These are phyloP conservation scores for Aspergillus versicolor DNA, from an alignment of 2,329 filamentous ascomycete genomes.

Conservation along the genomic window DNA sequence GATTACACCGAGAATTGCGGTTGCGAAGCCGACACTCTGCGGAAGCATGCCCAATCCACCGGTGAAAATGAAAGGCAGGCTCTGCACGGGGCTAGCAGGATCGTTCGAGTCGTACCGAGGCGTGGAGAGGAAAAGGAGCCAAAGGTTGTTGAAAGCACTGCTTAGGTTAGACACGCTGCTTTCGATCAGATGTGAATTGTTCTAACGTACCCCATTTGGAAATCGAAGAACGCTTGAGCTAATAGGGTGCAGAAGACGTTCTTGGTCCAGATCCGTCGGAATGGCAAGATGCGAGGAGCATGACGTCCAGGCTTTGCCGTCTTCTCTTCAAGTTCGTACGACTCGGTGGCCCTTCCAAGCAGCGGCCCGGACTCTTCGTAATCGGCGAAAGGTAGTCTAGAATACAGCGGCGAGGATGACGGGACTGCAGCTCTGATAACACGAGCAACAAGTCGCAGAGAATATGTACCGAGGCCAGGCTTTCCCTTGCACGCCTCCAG, in stretches of 20 bases:
- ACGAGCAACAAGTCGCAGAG: conserved; percentile 30
- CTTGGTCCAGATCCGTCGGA: conserved; percentile 54
- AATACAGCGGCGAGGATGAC: conserved; percentile 33
- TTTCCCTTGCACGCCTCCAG: conserved; percentile 47
- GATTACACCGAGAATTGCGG: conserved; percentile 71
- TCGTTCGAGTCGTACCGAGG: conserved; percentile 54
- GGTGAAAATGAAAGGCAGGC: conserved; percentile 58
- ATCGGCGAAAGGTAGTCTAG: conserved; percentile 34
- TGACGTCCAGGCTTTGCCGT: conserved; percentile 34
- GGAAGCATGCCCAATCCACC: conserved; percentile 73
- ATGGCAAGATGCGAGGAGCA: conserved; percentile 45
- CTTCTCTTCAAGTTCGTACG: conserved; percentile 40
- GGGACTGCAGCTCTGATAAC: conserved; percentile 25
- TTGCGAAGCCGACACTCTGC: conserved; percentile 68
- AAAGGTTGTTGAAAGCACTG: conserved; percentile 73
- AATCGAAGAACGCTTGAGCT: conserved; percentile 68
- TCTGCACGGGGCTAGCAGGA: conserved; percentile 43
- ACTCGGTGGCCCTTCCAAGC: conserved; percentile 29
- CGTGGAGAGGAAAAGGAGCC: conserved; percentile 75
- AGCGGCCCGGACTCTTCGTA: conserved; percentile 37
- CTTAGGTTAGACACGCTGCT: not conserved
- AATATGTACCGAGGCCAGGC: conserved; percentile 45
- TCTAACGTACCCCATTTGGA: conserved; percentile 57
- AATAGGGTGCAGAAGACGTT: conserved; percentile 59
- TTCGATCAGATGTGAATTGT: not conserved